Conservation (phyloP, 2,329 filamentous ascomycete species). For the Neofusicoccum parvum region DNA sequence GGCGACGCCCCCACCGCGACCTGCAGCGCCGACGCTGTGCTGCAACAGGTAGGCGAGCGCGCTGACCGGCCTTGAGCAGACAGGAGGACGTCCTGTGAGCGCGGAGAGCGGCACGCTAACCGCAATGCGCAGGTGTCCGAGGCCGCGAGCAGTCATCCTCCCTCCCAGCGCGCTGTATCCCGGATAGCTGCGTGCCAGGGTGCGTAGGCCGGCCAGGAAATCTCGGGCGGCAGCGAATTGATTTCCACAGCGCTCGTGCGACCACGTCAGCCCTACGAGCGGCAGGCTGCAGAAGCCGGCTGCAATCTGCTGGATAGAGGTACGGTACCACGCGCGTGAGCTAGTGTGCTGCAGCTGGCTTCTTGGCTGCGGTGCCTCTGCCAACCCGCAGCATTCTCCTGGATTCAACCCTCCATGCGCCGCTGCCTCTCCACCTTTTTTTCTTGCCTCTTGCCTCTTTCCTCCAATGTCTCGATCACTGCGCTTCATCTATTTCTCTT, state of each 20-base stretch:
- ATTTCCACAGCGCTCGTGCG: not conserved
- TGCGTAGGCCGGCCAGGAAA: not conserved
- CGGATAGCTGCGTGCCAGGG: constrained; percentile 1
- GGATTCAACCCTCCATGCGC: not conserved
- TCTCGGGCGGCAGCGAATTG: not conserved
- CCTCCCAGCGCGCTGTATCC: not conserved
- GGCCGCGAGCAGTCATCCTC: constrained; percentile 2
- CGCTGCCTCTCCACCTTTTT: not conserved
- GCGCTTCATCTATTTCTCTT: constrained; percentile 1
- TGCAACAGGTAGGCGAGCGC: not conserved
- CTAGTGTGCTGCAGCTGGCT: not conserved
- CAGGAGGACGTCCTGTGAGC: not conserved
- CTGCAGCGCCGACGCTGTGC: not conserved
- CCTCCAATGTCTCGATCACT: not conserved
- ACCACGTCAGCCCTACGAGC: constrained; percentile 12
- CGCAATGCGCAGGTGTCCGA: not conserved
- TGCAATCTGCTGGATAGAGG: not conserved
- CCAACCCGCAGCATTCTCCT: constrained; percentile 1
- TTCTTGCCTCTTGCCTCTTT: constrained; percentile 2
- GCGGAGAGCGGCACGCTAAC: constrained; percentile 7
- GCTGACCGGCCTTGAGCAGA: not conserved
- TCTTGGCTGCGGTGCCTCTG: constrained; percentile 1
- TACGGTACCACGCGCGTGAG: not conserved
- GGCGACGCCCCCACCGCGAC: not conserved
- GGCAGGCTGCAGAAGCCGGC: constrained; percentile 1